Percentiles rank a stretch among this genome's conserved stretches.
Conservation (phyloP, 2,329 filamentous ascomycete genomes). For the Calonectria henricotiae region DNA sequence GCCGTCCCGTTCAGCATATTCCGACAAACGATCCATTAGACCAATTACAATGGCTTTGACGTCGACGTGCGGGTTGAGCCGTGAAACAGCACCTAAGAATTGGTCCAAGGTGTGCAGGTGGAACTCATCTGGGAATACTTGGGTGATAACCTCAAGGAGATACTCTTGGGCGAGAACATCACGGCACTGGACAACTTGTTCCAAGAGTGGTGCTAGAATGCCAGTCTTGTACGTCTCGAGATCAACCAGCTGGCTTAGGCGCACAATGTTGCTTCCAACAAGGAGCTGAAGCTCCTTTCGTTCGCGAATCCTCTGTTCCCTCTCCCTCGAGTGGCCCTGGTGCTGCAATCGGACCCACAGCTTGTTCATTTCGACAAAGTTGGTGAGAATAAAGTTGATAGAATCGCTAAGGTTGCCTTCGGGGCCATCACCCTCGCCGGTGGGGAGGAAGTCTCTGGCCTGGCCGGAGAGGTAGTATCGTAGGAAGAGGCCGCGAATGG, state of each 20-base stretch:
- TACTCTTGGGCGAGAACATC: slow-evolving; percentile 98
- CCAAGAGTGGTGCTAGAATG: slow-evolving; percentile 89
- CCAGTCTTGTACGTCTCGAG: slow-evolving; percentile 93
- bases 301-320: slow-evolving; percentile 94
- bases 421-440: slow-evolving; percentile 87
- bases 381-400: slow-evolving; percentile 97
- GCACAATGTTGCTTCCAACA: slow-evolving; percentile 96
- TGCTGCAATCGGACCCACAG: slow-evolving; percentile 98
- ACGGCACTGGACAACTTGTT: slow-evolving; percentile 97
- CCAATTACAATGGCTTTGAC: slow-evolving; percentile 98
- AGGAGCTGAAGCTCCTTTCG: slow-evolving; percentile 95
- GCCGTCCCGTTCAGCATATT: slow-evolving; percentile 93
- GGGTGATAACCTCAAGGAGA: slow-evolving; percentile 96
- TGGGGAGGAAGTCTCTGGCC: slow-evolving; percentile 89
- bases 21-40: slow-evolving; percentile 95
- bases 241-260: slow-evolving; percentile 95
- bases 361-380: slow-evolving; percentile 99
- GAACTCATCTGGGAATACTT: slow-evolving; percentile 98
- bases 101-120: slow-evolving; percentile 97
- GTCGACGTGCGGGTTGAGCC: slow-evolving; percentile 96
- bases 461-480: slow-evolving; percentile 97
- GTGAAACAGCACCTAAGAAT: slow-evolving; percentile 92
- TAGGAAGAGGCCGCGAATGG: slow-evolving; percentile 93
- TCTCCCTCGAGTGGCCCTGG: slow-evolving; percentile 95
- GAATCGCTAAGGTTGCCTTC: slow-evolving; percentile 98